phyloP scores from a whole-genome alignment of 345 rosid species.

The Geranium brycei region DNA sequence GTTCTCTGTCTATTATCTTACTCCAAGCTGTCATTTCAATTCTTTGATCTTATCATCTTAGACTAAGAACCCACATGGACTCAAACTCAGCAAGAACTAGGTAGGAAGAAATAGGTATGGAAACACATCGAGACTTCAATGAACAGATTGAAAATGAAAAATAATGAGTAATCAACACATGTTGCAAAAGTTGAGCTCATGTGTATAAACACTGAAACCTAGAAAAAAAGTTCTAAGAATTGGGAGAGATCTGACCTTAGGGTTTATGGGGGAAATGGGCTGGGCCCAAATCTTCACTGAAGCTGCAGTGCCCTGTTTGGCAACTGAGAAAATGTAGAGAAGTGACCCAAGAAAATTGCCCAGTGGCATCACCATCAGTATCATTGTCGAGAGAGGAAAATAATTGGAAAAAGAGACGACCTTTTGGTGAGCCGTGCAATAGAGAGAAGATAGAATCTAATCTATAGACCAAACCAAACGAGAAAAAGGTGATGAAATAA shows the following conservation, averaged over 20 bases:
- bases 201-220: too few relatives aligned
- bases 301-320: not conserved
- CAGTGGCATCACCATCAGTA: not conserved
- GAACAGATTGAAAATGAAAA: too few relatives aligned
- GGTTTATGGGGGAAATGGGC: not conserved
- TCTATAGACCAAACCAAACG: not conserved
- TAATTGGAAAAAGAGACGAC: not conserved
- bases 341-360: not conserved
- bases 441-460: not conserved
- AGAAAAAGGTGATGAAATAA: not conserved
- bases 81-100: not conserved
- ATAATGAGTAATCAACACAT: too few relatives aligned
- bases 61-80: not conserved
- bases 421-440: not conserved
- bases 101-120: too few relatives aligned
- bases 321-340: not conserved
- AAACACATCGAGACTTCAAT: too few relatives aligned
- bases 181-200: too few relatives aligned
- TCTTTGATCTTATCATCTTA: not conserved
- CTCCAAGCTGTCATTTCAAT: not conserved
- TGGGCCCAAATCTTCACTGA: not conserved
- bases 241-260: not conserved
- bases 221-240: too few relatives aligned
- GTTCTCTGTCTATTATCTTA: too few relatives aligned
- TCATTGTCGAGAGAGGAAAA: not conserved